phyloP scores from a whole-genome alignment of 352 stramenopile species.

The Aphanomyces cochlioides region DNA sequence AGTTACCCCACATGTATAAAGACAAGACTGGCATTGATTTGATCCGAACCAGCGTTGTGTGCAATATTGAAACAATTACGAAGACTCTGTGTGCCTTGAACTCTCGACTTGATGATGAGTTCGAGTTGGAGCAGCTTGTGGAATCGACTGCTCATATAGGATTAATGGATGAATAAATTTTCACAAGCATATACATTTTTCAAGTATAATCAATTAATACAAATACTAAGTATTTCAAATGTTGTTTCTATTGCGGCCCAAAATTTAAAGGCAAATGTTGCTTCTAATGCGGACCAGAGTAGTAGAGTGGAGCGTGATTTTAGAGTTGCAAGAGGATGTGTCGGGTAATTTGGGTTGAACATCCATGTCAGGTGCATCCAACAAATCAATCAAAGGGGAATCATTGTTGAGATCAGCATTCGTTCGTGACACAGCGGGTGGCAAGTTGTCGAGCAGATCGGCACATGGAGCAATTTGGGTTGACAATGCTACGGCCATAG shows the following conservation, averaged over 20 bases:
- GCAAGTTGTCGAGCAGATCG: no score
- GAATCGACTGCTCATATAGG: background rate
- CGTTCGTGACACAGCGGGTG: no score
- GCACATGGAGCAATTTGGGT: no score
- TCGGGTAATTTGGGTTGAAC: no score
- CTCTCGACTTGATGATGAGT: background rate
- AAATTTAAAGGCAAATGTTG: background rate
- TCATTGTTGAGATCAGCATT: no score
- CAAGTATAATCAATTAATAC: slow-evolving; percentile 5
- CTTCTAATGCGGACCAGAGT: slow-evolving; percentile 1
- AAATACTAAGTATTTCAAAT: background rate
- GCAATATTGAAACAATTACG: background rate
- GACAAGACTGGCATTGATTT: background rate
- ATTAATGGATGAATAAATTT: slow-evolving; percentile 5
- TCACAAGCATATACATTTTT: background rate
- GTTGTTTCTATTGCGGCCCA: background rate
- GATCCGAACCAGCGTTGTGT: background rate
- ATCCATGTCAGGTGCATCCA: no score
- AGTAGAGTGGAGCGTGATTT: no score
- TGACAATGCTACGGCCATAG: no score
- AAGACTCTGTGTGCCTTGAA: background rate
- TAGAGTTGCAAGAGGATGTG: no score
- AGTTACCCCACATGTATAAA: background rate
- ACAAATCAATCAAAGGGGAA: no score
- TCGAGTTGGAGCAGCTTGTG: background rate